Evolutionary conservation across 495 filamentous ascomycete species (phyloP), one percentile per base, ranked within the genome.

Genomic region (Polyplosphaeria fusca): DNA sequence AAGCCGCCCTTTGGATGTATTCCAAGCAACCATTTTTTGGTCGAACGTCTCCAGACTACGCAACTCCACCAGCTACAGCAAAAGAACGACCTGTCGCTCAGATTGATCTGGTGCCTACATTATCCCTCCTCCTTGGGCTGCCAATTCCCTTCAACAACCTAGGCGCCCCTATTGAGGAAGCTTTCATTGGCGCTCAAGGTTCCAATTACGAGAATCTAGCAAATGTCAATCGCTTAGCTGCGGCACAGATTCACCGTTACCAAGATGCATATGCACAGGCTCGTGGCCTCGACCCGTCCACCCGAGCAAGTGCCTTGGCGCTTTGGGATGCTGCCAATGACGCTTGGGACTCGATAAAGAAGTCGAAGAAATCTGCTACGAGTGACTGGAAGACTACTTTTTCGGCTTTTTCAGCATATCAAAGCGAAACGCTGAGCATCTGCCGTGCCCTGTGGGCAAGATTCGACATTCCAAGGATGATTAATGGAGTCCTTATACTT

Each of bases 1-100:
- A 97, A 70, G 91, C 93, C 54, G 93, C 94, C 1, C 67, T 98
- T 45, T 98, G 94, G 93, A 92, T 98, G 90, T 98, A 96, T 67
- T 96, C 94, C 3, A 91, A 88, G 65, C 84, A 80, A 47, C 77
- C 78, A 1, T 68, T 88, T 3, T 98, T 97, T 71, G 93, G 93
- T 14, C 82, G 88, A 28, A 88, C 81, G 0, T 79, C 79, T 52
- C 74, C 79, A 4, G 77, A 83, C 3, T 81, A 77, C 56, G 55
- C 71, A 25, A 73, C 73, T 3, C 90, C 89, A 14, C 90, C 91
- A 0, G 74, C 76, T 30, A 86, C 79, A 14, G 89, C 89, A 12
- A 89, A 88, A 59, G 83, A 84, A 32, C 82, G 91, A 13, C 84
- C 87, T 19, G 84, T 95, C n/a, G 86, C 87, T 42, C 94, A 97